Conservation (phyloP, 2,329 filamentous ascomycete genomes). For the Colletotrichum gloeosporioides region DNA sequence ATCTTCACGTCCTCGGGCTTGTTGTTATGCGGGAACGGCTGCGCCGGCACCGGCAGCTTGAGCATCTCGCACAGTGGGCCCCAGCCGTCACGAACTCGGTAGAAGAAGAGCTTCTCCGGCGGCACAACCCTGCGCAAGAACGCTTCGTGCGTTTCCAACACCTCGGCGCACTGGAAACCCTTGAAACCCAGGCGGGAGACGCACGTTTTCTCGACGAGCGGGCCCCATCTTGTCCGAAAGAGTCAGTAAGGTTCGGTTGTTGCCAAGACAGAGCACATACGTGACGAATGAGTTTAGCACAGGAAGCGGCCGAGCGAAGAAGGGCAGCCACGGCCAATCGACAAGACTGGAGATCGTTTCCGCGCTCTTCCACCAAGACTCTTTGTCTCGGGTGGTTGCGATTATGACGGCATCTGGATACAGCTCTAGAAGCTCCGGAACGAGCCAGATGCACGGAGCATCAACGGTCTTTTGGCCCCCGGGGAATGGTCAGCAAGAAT, state of each 20-base stretch:
- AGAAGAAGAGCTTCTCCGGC: conserved; percentile 29
- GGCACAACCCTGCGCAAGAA: conserved; percentile 24
- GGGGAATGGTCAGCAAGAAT: neutral
- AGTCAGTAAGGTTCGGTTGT: neutral
- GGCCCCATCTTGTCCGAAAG: neutral
- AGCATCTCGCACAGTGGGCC: conserved; percentile 36
- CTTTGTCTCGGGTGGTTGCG: conserved; percentile 23
- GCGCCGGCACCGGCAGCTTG: conserved; percentile 31
- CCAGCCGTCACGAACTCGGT: conserved; percentile 35
- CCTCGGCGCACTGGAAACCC: neutral
- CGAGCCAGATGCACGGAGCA: neutral
- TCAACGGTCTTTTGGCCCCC: neutral
- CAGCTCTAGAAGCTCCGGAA: conserved; percentile 15
- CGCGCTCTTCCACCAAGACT: conserved; percentile 26
- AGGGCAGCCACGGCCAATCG: conserved; percentile 21
- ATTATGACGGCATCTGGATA: conserved; percentile 28
- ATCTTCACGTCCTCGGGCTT: conserved; percentile 22
- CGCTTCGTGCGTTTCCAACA: conserved; percentile 22
- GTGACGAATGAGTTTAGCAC: neutral
- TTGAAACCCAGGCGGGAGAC: neutral
- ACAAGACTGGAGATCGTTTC: neutral
- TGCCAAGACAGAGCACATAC: neutral
- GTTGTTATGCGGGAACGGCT: conserved; percentile 33
- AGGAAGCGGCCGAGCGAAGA: conserved; percentile 22
- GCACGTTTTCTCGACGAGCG: neutral